A percentile compares a stretch with the other conserved stretches of the same genome.
Conservation (phyloP, 2,329 filamentous ascomycete genomes). For the Escovopsis sp. region DNA sequence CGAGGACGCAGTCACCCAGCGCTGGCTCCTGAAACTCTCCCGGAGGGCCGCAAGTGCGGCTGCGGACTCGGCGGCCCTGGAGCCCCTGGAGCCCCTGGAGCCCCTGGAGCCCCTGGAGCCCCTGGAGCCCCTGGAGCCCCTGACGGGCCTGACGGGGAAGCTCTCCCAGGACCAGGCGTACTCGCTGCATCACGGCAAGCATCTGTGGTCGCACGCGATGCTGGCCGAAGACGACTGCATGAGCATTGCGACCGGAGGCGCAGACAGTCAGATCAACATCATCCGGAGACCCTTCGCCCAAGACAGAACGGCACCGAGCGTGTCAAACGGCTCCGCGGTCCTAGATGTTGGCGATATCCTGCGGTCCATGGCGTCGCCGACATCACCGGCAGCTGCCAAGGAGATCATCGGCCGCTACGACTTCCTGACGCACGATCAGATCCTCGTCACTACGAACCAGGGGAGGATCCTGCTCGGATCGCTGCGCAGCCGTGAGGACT, state of each 20-base stretch:
- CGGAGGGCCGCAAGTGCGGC: background rate
- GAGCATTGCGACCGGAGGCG: slow-evolving; percentile 61
- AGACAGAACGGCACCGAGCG: background rate
- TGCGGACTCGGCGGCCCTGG: background rate
- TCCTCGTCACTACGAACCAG: slow-evolving; percentile 45
- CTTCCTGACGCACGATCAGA: slow-evolving; percentile 36
- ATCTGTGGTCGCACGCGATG: slow-evolving; percentile 65
- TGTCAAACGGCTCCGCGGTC: slow-evolving; percentile 6
- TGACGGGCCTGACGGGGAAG: slow-evolving; percentile 9
- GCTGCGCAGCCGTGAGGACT: slow-evolving; percentile 19
- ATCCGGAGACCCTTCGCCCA: slow-evolving; percentile 16
- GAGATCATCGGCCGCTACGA: slow-evolving; percentile 46
- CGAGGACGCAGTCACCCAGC: slow-evolving; percentile 65
- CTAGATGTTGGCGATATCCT: slow-evolving; percentile 22
- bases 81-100: too few relatives aligned
- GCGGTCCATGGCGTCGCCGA: slow-evolving; percentile 5
- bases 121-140: too few relatives aligned
- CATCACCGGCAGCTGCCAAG: slow-evolving; percentile 6
- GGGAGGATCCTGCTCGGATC: slow-evolving; percentile 41
- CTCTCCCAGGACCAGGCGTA: slow-evolving; percentile 41
- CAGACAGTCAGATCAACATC: slow-evolving; percentile 57
- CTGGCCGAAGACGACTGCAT: slow-evolving; percentile 15
- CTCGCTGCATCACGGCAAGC: slow-evolving; percentile 67
- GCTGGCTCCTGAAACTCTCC: slow-evolving; percentile 47
- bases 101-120: too few relatives aligned